Evolutionary conservation across 805 yeast species (phyloP).

Genomic region (Saturnispora hagleri): DNA sequence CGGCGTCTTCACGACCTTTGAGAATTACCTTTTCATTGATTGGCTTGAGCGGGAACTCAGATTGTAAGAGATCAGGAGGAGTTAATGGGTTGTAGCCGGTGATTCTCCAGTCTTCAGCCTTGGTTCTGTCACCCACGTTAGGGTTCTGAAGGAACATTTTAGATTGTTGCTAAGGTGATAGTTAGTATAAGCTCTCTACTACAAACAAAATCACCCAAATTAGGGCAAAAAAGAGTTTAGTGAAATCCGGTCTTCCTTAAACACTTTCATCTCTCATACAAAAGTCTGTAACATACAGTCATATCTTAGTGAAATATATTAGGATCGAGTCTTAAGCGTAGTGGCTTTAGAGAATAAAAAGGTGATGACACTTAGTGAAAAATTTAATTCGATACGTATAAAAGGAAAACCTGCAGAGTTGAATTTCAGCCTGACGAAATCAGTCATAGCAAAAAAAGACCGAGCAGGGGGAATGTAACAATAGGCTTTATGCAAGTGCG

Average conservation of each 20-base stretch:
- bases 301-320: neutral
- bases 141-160: constrained; percentile 80
- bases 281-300: neutral
- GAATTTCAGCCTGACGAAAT: neutral
- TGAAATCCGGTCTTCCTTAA: neutral
- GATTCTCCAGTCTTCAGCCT: constrained; percentile 71
- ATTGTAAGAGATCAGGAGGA: constrained; percentile 90
- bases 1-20: constrained; percentile 67
- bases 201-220: neutral
- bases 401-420: neutral
- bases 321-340: neutral
- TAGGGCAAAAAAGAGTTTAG: neutral
- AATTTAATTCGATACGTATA: neutral
- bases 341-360: neutral
- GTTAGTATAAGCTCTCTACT: neutral
- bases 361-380: neutral
- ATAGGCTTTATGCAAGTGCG: constrained; percentile 41
- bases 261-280: neutral
- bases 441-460: neutral
- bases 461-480: neutral
- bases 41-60: constrained; percentile 64
- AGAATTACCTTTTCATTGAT: constrained; percentile 54
- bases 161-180: constrained; percentile 14
- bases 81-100: constrained; percentile 90
- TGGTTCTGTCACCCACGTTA: constrained; percentile 71